These are phyloP conservation scores for Cynara cardunculus DNA, from an alignment of 129 eudicot species.

Conservation along the genomic window DNA sequence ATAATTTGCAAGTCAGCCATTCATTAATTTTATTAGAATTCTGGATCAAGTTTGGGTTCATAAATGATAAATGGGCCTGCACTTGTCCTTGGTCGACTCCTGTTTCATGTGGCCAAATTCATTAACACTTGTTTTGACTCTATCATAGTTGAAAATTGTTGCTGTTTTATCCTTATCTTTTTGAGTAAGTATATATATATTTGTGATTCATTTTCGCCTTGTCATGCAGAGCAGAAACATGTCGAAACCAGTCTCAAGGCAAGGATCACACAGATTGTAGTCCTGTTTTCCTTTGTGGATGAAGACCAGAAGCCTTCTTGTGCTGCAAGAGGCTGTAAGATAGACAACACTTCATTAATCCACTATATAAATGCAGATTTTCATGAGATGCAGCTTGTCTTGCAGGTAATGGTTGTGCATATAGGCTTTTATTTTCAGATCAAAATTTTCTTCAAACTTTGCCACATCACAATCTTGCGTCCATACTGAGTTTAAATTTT, in stretches of 20 bases:
- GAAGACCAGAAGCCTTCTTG: constrained; percentile 41
- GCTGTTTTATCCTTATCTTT: not conserved
- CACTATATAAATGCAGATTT: constrained; percentile 64
- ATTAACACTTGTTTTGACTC: no score
- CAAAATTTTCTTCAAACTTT: not conserved
- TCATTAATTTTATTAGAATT: no score
- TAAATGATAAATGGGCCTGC: no score
- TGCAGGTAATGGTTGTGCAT: constrained; percentile 53
- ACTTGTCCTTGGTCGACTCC: no score
- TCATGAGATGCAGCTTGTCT: constrained; percentile 39
- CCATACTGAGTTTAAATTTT: constrained; percentile 31
- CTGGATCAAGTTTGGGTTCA: no score
- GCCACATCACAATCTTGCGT: not conserved
- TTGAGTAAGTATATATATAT: not conserved
- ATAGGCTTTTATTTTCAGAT: not conserved
- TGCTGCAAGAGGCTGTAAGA: constrained; percentile 2
- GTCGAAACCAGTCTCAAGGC: constrained; percentile 81
- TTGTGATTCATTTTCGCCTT: not conserved
- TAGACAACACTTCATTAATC: constrained; percentile 17
- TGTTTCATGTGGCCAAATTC: no score
- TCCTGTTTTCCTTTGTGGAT: constrained; percentile 68
- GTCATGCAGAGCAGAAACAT: constrained; percentile 78
- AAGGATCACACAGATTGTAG: constrained; percentile 45
- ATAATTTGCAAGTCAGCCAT: no score
- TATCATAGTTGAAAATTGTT: no score